phyloP scores from a whole-genome alignment of 148 eudicot species.

The Rhododendron vialii region DNA sequence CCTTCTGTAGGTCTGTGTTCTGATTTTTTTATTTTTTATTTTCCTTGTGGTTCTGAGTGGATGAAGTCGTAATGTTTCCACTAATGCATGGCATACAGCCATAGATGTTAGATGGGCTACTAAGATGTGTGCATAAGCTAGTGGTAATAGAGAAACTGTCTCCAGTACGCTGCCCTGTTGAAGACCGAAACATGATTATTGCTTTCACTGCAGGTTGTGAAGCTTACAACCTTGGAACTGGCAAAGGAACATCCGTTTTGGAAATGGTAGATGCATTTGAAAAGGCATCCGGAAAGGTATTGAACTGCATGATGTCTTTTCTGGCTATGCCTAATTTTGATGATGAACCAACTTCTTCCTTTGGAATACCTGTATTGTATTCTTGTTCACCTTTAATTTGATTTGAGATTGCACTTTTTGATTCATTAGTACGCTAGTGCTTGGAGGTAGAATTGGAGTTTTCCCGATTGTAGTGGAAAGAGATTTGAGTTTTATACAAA shows the following conservation, averaged over 20 bases:
- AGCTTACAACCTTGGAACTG: constrained; percentile 94
- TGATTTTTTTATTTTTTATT: neutral
- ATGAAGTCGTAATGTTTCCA: neutral
- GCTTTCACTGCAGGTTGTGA: constrained; percentile 63
- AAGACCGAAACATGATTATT: neutral
- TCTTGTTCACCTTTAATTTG: neutral
- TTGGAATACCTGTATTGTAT: neutral
- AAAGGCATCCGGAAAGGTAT: constrained; percentile 95
- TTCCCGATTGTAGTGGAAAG: neutral
- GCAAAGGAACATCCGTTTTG: constrained; percentile 86
- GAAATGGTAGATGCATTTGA: constrained; percentile 99
- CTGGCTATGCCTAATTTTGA: neutral
- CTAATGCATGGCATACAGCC: neutral
- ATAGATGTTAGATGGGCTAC: too few species aligned
- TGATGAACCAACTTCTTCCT: neutral
- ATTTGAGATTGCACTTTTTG: neutral
- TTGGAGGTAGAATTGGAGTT: neutral
- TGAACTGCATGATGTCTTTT: neutral
- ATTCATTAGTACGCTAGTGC: neutral
- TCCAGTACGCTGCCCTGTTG: neutral
- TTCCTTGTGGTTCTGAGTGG: neutral
- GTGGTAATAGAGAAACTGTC: neutral
- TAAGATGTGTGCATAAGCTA: too few species aligned
- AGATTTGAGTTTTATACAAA: neutral
- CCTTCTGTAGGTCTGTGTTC: constrained; percentile 55